Conservation (phyloP, 108 stramenopile species). For the Pinguiococcus pyrenoidosus region DNA sequence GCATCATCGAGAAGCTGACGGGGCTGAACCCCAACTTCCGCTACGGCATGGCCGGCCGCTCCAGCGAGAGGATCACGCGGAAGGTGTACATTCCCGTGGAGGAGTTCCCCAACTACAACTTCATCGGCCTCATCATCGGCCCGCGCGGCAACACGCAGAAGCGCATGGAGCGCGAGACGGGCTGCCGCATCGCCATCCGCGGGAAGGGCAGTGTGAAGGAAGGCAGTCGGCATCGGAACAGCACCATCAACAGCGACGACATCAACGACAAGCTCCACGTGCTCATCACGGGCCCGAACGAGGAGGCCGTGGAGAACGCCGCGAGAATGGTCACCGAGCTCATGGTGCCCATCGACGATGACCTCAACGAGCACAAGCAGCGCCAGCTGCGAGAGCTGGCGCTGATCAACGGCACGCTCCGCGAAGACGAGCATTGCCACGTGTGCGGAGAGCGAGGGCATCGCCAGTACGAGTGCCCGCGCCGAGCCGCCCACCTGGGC, state of each 20-base stretch:
- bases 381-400: slow-evolving; percentile 84
- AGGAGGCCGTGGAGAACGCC: slow-evolving; percentile 61
- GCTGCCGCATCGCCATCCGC: slow-evolving; percentile 94
- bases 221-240: slow-evolving; percentile 70
- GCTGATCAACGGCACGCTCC: slow-evolving; percentile 92
- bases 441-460: slow-evolving; percentile 96
- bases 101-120: slow-evolving; percentile 82
- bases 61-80: slow-evolving; percentile 53
- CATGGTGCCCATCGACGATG: slow-evolving; percentile 88
- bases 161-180: slow-evolving; percentile 85
- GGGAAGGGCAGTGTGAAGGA: slow-evolving; percentile 91
- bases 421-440: slow-evolving; percentile 89
- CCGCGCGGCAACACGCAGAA: slow-evolving; percentile 97
- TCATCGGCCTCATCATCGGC: slow-evolving; percentile 74
- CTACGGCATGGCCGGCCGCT: slow-evolving; percentile 10
- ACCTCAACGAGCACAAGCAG: slow-evolving; percentile 87
- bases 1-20: slow-evolving; percentile 33
- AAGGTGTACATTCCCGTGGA: slow-evolving; percentile 72
- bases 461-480: slow-evolving; percentile 85
- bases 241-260: slow-evolving; percentile 58
- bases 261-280: slow-evolving; percentile 85
- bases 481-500: slow-evolving; percentile 44
- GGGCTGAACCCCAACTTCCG: neutral
- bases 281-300: slow-evolving; percentile 78
- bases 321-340: slow-evolving; percentile 77